Conservation (phyloP, 2,329 filamentous ascomycete genomes). For the Trichoderma sp. region DNA sequence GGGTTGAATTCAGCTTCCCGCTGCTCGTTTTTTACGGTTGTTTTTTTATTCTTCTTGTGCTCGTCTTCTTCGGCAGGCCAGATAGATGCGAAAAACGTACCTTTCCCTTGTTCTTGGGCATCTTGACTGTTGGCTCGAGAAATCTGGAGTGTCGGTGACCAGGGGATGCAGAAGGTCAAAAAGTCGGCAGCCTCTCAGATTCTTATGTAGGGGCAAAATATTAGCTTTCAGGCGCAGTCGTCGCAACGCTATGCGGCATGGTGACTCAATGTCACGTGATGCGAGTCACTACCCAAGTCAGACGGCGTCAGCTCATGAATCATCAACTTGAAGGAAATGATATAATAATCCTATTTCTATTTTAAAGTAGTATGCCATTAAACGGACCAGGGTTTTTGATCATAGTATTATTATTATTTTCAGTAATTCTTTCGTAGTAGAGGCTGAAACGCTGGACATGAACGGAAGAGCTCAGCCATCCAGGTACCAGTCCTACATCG, state of each 20-base stretch:
- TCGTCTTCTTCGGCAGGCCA: slow-evolving; percentile 11
- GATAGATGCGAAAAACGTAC: slow-evolving; percentile 53
- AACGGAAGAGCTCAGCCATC: not conserved
- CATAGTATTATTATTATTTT: not conserved
- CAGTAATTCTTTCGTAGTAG: not conserved
- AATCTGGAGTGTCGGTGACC: slow-evolving; percentile 27
- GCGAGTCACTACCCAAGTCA: not conserved
- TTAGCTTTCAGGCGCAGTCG: slow-evolving; percentile 11
- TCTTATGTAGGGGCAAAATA: slow-evolving; percentile 24
- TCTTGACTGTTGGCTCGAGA: slow-evolving; percentile 50
- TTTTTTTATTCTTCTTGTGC: not conserved
- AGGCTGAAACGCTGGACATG: not conserved
- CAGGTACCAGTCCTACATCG: not conserved
- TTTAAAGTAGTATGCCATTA: not conserved
- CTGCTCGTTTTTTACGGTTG: not conserved
- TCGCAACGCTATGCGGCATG: slow-evolving; percentile 9
- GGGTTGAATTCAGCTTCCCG: slow-evolving; percentile 11
- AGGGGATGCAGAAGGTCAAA: slow-evolving; percentile 13
- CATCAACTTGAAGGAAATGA: not conserved
- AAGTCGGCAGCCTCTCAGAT: slow-evolving; percentile 7
- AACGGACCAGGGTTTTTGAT: not conserved
- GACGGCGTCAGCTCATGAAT: not conserved
- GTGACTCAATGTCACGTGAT: slow-evolving; percentile 22
- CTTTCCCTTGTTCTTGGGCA: slow-evolving; percentile 99
- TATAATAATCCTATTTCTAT: not conserved